phyloP scores from a whole-genome alignment of 2,329 filamentous ascomycete species.

The Penicillium sp. region DNA sequence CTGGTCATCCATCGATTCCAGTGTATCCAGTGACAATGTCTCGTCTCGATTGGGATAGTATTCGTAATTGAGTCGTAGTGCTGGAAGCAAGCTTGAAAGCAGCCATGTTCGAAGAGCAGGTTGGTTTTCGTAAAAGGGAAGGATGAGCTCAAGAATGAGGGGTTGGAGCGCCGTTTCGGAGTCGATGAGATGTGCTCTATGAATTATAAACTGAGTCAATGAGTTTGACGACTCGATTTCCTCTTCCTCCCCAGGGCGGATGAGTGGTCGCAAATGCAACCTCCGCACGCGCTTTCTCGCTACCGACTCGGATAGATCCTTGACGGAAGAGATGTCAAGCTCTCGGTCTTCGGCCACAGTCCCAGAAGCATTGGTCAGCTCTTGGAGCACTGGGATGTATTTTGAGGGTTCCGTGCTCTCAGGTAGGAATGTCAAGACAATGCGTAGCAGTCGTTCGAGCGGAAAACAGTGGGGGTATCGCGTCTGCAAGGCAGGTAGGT shows the following conservation, averaged over 20 bases:
- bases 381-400: slow-evolving; percentile 46
- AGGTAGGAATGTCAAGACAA: slow-evolving; percentile 58
- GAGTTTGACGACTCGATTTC: slow-evolving; percentile 44
- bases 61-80: slow-evolving; percentile 56
- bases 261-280: slow-evolving; percentile 48
- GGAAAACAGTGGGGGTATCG: slow-evolving; percentile 45
- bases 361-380: slow-evolving; percentile 39
- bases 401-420: slow-evolving; percentile 49
- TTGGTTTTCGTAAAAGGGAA: slow-evolving; percentile 52
- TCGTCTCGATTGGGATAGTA: slow-evolving; percentile 52
- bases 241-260: slow-evolving; percentile 41
- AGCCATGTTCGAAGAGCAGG: slow-evolving; percentile 54
- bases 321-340: slow-evolving; percentile 46
- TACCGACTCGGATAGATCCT: slow-evolving; percentile 44
- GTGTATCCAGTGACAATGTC: slow-evolving; percentile 44
- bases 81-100: slow-evolving; percentile 54
- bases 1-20: slow-evolving; percentile 49
- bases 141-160: slow-evolving; percentile 51
- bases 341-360: slow-evolving; percentile 24
- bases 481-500: slow-evolving; percentile 49
- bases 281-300: slow-evolving; percentile 50
- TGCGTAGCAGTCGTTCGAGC: slow-evolving; percentile 51
- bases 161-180: slow-evolving; percentile 53
- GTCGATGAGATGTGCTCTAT: slow-evolving; percentile 56
- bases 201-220: slow-evolving; percentile 54